A percentile compares a stretch with the other conserved stretches of the same genome.
Evolutionary conservation across 73 alveolate species (phyloP).

Genomic region (Stentor coeruleus): DNA sequence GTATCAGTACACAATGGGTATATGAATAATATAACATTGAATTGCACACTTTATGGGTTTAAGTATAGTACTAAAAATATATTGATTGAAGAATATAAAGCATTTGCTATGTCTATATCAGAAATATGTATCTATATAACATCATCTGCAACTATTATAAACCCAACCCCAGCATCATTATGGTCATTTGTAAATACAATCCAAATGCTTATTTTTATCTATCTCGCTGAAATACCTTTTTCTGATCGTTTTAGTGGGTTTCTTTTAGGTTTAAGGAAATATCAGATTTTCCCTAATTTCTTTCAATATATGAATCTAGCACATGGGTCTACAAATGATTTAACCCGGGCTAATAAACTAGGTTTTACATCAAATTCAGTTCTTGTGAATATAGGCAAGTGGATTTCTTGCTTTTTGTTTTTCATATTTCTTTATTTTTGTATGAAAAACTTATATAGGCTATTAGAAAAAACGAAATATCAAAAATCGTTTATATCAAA

Average conservation of each 20-base stretch:
- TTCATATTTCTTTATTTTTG: too few species aligned
- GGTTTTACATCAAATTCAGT: background rate
- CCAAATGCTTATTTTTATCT: background rate
- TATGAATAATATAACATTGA: background rate
- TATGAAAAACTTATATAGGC: background rate
- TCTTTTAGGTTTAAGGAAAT: background rate
- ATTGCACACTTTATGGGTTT: background rate
- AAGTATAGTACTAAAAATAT: background rate
- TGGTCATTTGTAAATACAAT: background rate
- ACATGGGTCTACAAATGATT: background rate
- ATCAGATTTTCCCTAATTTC: background rate
- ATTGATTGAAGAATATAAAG: too few species aligned
- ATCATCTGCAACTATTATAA: background rate
- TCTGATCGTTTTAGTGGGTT: background rate
- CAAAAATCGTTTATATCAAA: background rate
- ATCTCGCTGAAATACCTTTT: background rate
- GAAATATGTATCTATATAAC: background rate
- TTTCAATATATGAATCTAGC: too few species aligned
- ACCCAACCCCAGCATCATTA: constrained; percentile 17
- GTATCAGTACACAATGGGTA: background rate
- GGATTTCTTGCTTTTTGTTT: background rate
- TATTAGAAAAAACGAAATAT: too few species aligned
- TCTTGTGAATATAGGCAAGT: background rate
- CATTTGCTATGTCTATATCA: background rate
- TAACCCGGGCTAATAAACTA: background rate